Base-by-base conservation (phyloP, 257 asterid genomes). In the Apocynum venetum region DNA sequence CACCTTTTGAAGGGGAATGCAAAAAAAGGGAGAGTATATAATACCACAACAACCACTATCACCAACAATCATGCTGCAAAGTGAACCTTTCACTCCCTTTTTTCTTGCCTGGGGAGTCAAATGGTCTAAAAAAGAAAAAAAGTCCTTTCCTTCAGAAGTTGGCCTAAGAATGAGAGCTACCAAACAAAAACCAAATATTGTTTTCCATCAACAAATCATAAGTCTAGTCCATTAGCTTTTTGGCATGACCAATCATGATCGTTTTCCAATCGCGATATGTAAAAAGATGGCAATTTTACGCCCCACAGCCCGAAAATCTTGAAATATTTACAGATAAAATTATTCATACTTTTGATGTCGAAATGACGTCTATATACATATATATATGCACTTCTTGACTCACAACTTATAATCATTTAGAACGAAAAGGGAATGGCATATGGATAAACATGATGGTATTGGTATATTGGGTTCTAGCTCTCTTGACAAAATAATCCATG, bases 11-110 rank as follows among this genome's bases (percentile, higher is more conserved):
- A 71, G 20, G 5, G 76, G n/a, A 70, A 59, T 46, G 44, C 36
- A 49, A 51, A 72, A 8, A 53, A 53, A 52, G 59, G 71, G 10
- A 25, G 31, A 51, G 65, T 17, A 25, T 72, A 11, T 71, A n/a
- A 15, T 52, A 77, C 66, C 69, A 73, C 82, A 73, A 56, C 63
- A 55, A 41, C 5, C 52, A 66, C 72, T 17, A 67, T 5, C 51
- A 73, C 69, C 78, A 65, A 67, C 75, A 79, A 64, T 79, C 61
- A 41, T 64, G 78, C 74, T 73, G 75, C 71, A 73, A 79, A 73
- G 70, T 73, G 51, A 53, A 53, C 59, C 59, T 59, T 46, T 12
- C 48, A 9, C 68, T 43, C 14, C 25, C 64, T 6, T 12, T 35
- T 57, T 48, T 55, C 6, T 59, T 59, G 80, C 61, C 77, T 36